Evolutionary conservation across 2,329 filamentous ascomycete genomes (phyloP), one percentile per base, ranked within the genome.

Genomic region (Monilinia polystroma): DNA sequence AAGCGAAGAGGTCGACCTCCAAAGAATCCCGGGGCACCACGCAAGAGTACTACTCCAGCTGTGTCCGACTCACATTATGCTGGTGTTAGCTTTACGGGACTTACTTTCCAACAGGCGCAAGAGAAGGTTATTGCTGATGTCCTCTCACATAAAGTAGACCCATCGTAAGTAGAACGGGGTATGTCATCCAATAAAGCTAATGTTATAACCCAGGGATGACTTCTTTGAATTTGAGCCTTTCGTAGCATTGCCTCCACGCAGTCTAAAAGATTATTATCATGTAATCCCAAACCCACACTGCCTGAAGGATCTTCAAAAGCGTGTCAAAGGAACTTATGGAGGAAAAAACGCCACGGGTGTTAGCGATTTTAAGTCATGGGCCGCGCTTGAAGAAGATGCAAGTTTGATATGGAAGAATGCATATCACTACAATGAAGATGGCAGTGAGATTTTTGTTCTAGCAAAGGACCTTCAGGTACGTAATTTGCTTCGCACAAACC

Each of bases 381-480:
- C 87, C 66, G 84, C 87, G 0, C 92, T 97, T 71, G 92, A 92
- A 76, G 88, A 93, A 64, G 90, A 91, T 74, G 84, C 91, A 16
- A 90, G 88, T 73, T 83, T 91, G 63, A 87, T 97, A 54, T 97
- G 93, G 93, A 85, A 84, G 59, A 97, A 97, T 77, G 92, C 93
- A 0, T 90, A 88, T 74, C 89, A 89, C 68, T 97, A 94, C 81
- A 97, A 97, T 72, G 92, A 97, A 77, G 93, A 97, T 75, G 91
- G 90, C 4, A 97, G 93, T 74, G 90, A 92, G 20, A 93, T 97
- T 63, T 92, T 88, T 70, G 82, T 85, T 29, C 81, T 95, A 68
- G 92, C 92, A 0, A 85, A 88, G 59, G 88, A 95, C 68, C 85
- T 97, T 8, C 89, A 96, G 85, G 91, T 92, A 80, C 63, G 78